Percentiles rank a stretch among this genome's conserved stretches.
These are phyloP conservation scores for Pythium chondricola DNA, from an alignment of 352 stramenopile genomes.

Conservation along the genomic window DNA sequence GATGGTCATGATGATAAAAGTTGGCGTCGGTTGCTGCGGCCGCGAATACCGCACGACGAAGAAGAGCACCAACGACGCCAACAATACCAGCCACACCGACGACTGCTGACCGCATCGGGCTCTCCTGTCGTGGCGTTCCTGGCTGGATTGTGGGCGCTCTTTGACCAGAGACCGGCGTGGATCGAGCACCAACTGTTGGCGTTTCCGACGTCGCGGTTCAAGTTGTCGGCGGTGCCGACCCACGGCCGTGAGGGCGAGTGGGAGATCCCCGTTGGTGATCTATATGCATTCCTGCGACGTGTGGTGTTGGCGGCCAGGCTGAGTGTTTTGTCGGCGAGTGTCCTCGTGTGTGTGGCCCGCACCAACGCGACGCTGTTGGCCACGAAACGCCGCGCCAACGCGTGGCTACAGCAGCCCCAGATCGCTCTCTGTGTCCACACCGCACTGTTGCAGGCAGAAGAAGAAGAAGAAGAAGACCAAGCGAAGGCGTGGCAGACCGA, in stretches of 20 bases:
- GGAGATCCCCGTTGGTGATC: constrained; percentile 1
- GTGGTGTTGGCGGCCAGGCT: neutral
- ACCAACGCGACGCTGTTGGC: constrained; percentile 1
- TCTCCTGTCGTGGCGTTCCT: constrained; percentile 3
- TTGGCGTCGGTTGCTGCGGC: neutral
- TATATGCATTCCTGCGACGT: neutral
- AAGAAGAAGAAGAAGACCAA: neutral
- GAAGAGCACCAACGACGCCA: neutral
- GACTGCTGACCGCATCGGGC: too few species aligned
- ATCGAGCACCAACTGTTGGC: neutral
- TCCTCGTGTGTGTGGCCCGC: neutral
- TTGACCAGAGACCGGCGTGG: neutral
- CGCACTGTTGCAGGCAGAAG: neutral
- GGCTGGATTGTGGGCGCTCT: neutral
- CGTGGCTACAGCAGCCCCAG: neutral
- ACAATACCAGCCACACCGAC: neutral
- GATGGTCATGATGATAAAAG: neutral
- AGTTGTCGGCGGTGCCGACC: neutral
- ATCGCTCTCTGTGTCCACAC: neutral
- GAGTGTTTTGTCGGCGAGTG: neutral
- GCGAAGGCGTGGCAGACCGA: constrained; percentile 1
- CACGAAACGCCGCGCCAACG: neutral
- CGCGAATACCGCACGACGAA: constrained; percentile 1
- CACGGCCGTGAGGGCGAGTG: neutral
- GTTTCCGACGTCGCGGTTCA: neutral